Percentiles rank a stretch among this genome's conserved stretches.
These are phyloP conservation scores for Curvularia sp. DNA, from an alignment of 2,329 filamentous ascomycete species.

Conservation along the genomic window DNA sequence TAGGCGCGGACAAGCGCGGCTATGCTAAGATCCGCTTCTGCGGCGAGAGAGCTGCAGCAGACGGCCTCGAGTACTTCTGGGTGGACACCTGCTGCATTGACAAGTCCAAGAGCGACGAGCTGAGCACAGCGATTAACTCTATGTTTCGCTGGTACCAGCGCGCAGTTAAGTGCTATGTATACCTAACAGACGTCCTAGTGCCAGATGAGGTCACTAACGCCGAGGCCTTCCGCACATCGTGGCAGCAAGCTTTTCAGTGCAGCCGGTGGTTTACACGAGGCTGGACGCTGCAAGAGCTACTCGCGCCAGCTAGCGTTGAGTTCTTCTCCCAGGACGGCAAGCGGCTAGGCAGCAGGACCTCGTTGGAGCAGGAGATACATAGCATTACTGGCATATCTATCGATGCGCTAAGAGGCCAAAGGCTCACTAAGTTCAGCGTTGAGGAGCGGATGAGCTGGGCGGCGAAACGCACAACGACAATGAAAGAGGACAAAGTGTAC, in stretches of 20 bases:
- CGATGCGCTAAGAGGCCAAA: conserved; percentile 10
- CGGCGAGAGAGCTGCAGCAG: conserved; percentile 16
- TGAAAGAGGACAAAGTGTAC: conserved; percentile 35
- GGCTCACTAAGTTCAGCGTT: conserved; percentile 22
- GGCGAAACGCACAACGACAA: conserved; percentile 28
- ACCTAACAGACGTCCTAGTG: conserved; percentile 22
- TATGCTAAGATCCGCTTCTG: conserved; percentile 24
- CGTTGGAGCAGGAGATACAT: conserved; percentile 19
- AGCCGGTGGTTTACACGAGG: too few relatives aligned
- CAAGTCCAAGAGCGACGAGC: too few relatives aligned
- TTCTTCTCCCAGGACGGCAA: conserved; percentile 29
- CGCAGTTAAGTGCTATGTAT: conserved; percentile 19
- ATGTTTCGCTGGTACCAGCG: conserved; percentile 17
- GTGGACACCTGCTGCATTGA: too few relatives aligned
- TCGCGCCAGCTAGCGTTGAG: too few relatives aligned
- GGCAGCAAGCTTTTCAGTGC: conserved; percentile 16
- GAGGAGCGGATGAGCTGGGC: conserved; percentile 37
- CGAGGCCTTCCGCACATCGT: conserved; percentile 19
- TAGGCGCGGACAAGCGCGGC: conserved; percentile 20
- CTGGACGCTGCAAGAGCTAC: too few relatives aligned
- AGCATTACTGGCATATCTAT: conserved; percentile 23
- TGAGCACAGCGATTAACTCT: too few relatives aligned
- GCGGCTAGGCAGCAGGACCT: conserved; percentile 20
- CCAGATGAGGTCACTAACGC: conserved; percentile 11
- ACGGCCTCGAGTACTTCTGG: conserved; percentile 16